Evolutionary conservation across 495 filamentous ascomycete species (phyloP).

Genomic region (Staphylotrichum longicolle): DNA sequence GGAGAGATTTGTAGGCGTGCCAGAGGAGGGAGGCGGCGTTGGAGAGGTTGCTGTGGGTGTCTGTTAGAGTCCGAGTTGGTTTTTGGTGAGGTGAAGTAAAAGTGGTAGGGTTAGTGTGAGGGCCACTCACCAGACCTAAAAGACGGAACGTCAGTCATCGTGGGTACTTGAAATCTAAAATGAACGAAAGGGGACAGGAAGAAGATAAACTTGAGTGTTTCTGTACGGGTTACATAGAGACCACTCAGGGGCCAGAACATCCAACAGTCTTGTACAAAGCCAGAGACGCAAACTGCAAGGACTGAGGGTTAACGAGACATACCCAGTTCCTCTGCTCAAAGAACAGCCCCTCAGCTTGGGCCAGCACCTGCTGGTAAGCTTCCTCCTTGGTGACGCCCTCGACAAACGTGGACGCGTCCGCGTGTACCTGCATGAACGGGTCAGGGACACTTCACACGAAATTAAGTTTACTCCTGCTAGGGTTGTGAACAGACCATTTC

Average conservation of each 20-base stretch:
- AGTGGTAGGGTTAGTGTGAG: background rate
- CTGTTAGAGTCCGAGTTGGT: background rate
- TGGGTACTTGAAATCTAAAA: background rate
- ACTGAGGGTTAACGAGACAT: slow-evolving; percentile 22
- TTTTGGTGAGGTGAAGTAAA: background rate
- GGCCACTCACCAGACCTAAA: slow-evolving; percentile 5
- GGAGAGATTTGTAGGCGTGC: slow-evolving; percentile 78
- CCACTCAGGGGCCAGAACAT: too few species aligned
- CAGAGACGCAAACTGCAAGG: too few species aligned
- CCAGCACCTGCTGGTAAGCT: slow-evolving; percentile 71
- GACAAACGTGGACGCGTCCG: slow-evolving; percentile 76
- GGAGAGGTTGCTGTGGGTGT: slow-evolving; percentile 66
- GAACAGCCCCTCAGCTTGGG: slow-evolving; percentile 68
- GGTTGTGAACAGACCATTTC: too few species aligned
- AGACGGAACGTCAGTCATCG: background rate
- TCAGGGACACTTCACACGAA: background rate
- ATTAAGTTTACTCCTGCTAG: too few species aligned
- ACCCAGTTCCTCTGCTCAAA: slow-evolving; percentile 88
- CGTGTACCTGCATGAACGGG: slow-evolving; percentile 64
- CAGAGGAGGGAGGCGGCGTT: slow-evolving; percentile 83
- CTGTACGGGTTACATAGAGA: too few species aligned
- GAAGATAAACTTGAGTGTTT: background rate
- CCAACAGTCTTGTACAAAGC: too few species aligned
- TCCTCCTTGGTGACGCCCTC: slow-evolving; percentile 65
- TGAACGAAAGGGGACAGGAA: background rate